Percentiles rank a stretch among this genome's conserved stretches.
These are phyloP conservation scores for Ambrosia hybrid DNA, from an alignment of 140 eudicot species.

Conservation along the genomic window DNA sequence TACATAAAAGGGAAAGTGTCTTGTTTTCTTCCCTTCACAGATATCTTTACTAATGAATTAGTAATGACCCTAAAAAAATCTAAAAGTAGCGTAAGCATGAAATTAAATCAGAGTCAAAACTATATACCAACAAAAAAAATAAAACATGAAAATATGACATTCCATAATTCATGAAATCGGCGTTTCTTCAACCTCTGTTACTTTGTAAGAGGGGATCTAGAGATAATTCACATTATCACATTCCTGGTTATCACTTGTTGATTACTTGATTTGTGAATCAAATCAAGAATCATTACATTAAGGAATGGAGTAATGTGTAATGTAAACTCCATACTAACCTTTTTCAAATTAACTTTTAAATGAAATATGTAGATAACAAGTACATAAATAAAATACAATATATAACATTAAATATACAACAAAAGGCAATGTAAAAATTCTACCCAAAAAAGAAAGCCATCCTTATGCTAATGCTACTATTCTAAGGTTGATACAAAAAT, in stretches of 20 bases:
- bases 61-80: not conserved
- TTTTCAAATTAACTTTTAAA: not conserved
- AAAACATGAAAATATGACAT: not conserved
- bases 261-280: not conserved
- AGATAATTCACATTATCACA: not conserved
- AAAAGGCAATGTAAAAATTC: not conserved
- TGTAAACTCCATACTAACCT: not conserved
- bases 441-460: not conserved
- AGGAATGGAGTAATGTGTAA: not conserved
- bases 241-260: constrained; percentile 11
- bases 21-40: constrained; percentile 1
- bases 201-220: not conserved
- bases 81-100: not conserved
- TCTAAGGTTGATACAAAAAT: not conserved
- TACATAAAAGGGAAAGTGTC: not conserved
- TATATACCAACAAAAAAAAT: not conserved
- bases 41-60: not conserved
- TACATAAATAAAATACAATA: not conserved
- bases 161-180: not conserved
- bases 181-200: not conserved
- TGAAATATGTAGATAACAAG: not conserved
- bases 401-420: too few relatives aligned
- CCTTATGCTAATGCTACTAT: not conserved
- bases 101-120: not conserved
- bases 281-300: not conserved